Base-by-base conservation (phyloP, 2,329 filamentous ascomycete genomes). In the Elsinoe perseae region DNA sequence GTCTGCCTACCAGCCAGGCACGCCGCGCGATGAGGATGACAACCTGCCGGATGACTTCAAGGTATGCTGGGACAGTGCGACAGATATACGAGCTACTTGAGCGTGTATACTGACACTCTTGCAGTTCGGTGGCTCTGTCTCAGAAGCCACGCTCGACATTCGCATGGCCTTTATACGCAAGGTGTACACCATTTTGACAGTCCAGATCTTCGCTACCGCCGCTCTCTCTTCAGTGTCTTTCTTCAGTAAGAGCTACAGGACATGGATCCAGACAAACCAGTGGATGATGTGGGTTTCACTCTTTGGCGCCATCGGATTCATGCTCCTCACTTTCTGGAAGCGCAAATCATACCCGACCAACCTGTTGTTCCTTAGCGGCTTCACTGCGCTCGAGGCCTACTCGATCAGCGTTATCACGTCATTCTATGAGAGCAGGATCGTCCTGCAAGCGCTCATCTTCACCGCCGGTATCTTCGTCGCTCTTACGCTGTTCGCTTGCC, bases 41-140 rank as follows among this genome's bases (percentile, higher is more conserved):
- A 95, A 96, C 67, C 70, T 97, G 43, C 92, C 92, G 1, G 92
- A 97, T 75, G 92, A 97, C 73, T 97, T 97, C 83, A 97, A 96
- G 80, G 86, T 88, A 43, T 14, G 56, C n/a, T 12, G 9, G 2
- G 14, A 27, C 27, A 32, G 16, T 12, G n/a, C 28, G 1, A 10
- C 4, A 3, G 38, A 14, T 25, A 14, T 4, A 21, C 21, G 12
- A 46, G 4, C 5, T 25, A 14, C 14, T 9, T 2, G 6, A 8
- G 44, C 8, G n/a, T 2, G 32, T 8, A 30, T 21, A 56, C 60
- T 62, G 57, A 52, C 27, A 43, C 25, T 9, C 4, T 28, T 56
- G 58, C 67, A 89, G 87, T 97, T 95, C 68, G 93, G 92, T 64
- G 91, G 90, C 60, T 89, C 86, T 16, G 91, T 97, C 58, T 86